Conservation (phyloP, 1,284 basidiomycete genomes). For the Ganoderma lucidum region DNA sequence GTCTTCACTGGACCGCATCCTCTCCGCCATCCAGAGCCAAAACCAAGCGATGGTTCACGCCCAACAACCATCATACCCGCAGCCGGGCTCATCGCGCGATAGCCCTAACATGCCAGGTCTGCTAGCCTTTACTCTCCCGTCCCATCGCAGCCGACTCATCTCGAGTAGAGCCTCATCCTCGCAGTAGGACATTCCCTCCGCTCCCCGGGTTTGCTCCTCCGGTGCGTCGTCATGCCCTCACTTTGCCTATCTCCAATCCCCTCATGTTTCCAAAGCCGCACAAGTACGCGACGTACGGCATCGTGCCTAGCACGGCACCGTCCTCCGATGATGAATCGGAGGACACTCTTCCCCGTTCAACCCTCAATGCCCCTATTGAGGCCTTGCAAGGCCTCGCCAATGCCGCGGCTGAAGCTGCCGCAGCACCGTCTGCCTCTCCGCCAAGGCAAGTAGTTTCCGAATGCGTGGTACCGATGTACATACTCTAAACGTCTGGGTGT, state of each 20-base stretch:
- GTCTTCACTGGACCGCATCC: slow-evolving; percentile 82
- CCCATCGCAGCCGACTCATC: slow-evolving; percentile 39
- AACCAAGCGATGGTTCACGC: slow-evolving; percentile 35
- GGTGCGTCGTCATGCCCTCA: slow-evolving; percentile 56
- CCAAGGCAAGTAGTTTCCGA: slow-evolving; percentile 25
- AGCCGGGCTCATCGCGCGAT: slow-evolving; percentile 35
- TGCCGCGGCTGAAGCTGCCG: slow-evolving; percentile 91
- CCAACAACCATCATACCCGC: slow-evolving; percentile 22
- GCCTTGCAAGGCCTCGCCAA: slow-evolving; percentile 92
- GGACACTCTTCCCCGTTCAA: slow-evolving; percentile 81
- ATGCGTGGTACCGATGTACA: neutral
- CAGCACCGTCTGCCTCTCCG: slow-evolving; percentile 54
- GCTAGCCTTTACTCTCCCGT: slow-evolving; percentile 34
- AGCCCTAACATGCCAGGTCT: slow-evolving; percentile 36
- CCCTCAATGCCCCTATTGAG: slow-evolving; percentile 91
- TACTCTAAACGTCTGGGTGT: slow-evolving; percentile 16
- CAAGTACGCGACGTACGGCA: slow-evolving; percentile 91
- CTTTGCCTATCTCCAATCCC: slow-evolving; percentile 23
- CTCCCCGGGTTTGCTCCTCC: slow-evolving; percentile 91
- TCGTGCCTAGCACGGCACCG: slow-evolving; percentile 80
- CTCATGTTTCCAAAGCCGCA: slow-evolving; percentile 49
- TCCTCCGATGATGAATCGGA: slow-evolving; percentile 91
- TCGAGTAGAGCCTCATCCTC: slow-evolving; percentile 36
- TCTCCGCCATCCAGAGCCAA: slow-evolving; percentile 70
- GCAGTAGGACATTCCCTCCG: slow-evolving; percentile 69